These are phyloP conservation scores for Aspergillus fumigatiaffinis DNA, from an alignment of 2,329 filamentous ascomycete genomes.

Conservation along the genomic window DNA sequence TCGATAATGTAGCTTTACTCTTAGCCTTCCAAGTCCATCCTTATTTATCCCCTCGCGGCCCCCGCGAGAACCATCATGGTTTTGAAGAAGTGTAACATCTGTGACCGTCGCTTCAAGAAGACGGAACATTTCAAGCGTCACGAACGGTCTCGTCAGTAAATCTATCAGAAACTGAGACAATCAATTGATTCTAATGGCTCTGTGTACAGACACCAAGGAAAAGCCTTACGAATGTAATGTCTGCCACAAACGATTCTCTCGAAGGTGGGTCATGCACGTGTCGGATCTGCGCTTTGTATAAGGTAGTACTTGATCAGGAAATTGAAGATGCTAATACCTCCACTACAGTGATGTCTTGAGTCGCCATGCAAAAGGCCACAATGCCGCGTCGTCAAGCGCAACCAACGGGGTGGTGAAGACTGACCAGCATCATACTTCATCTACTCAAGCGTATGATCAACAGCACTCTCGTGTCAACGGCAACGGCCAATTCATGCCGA, in stretches of 20 bases:
- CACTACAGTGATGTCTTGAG: conserved; percentile 46
- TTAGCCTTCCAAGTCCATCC: not conserved
- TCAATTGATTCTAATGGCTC: not conserved
- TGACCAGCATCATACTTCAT: conserved; percentile 23
- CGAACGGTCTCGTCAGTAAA: conserved; percentile 50
- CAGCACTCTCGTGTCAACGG: conserved; percentile 19
- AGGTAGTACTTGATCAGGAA: too few relatives aligned
- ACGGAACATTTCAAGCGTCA: conserved; percentile 54
- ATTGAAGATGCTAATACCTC: conserved; percentile 8
- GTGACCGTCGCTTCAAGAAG: conserved; percentile 54
- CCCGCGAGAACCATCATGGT: conserved; percentile 31
- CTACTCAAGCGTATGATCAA: conserved; percentile 23
- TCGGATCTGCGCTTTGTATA: not conserved
- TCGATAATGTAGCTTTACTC: conserved; percentile 5
- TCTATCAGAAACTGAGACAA: not conserved
- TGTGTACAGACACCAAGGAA: conserved; percentile 48
- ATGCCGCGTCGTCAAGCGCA: conserved; percentile 19
- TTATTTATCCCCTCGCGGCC: conserved; percentile 3
- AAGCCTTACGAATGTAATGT: conserved; percentile 52
- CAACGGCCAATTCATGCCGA: conserved; percentile 15
- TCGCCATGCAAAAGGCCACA: conserved; percentile 50
- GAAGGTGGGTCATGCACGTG: conserved; percentile 40
- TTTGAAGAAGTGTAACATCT: conserved; percentile 44
- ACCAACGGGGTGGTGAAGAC: conserved; percentile 24
- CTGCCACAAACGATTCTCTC: conserved; percentile 53